phyloP scores from a whole-genome alignment of 179 eudicot species.

The Spinacia oleracea region DNA sequence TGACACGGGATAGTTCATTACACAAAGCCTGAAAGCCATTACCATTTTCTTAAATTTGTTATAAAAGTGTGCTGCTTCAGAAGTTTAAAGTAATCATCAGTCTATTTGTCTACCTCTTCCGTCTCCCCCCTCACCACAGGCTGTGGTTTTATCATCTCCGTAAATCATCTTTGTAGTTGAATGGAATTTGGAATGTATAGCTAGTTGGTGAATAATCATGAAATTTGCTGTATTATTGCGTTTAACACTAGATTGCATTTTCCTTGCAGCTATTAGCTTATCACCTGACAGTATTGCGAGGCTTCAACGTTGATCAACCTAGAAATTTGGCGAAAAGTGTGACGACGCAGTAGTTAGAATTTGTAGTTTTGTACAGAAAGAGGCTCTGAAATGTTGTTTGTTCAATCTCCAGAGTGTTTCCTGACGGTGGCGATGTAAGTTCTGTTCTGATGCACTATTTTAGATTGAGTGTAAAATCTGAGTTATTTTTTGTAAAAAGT shows the following conservation, averaged over 20 bases:
- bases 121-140: background rate
- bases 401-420: background rate
- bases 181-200: background rate
- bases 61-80: too few species aligned
- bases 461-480: slow-evolving; percentile 9
- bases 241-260: slow-evolving; percentile 1
- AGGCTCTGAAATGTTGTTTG: background rate
- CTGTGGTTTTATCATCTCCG: background rate
- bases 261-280: slow-evolving; percentile 87
- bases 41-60: background rate
- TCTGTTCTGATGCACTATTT: background rate
- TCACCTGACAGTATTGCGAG: slow-evolving; percentile 89
- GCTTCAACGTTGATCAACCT: slow-evolving; percentile 95
- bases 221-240: background rate
- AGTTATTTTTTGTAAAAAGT: background rate
- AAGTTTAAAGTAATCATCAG: too few species aligned
- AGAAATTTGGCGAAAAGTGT: slow-evolving; percentile 95
- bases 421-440: slow-evolving; percentile 9
- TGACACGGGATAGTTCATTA: too few species aligned
- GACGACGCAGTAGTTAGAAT: slow-evolving; percentile 61
- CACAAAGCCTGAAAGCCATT: too few species aligned
- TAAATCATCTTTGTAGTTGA: background rate
- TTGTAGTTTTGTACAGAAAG: slow-evolving; percentile 9
- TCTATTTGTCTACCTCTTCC: too few species aligned
- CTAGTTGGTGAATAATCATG: background rate